A percentile compares a stretch with the other conserved stretches of the same genome.
phyloP scores from a whole-genome alignment of 2,329 filamentous ascomycete species.

The Aspergillus sp. region DNA sequence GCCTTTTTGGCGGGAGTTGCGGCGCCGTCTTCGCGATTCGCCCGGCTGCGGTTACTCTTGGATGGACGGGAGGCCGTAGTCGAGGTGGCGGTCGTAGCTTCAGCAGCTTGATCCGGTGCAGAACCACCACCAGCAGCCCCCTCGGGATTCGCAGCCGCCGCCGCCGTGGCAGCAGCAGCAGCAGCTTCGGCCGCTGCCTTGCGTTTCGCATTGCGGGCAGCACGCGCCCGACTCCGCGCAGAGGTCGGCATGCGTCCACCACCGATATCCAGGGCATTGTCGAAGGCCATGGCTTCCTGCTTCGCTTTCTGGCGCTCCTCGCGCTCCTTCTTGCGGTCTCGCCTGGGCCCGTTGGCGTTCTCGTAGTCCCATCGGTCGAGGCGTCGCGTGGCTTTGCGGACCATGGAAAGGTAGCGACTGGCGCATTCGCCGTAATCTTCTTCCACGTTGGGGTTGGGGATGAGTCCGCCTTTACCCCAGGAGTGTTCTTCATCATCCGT shows the following conservation, averaged over 20 bases:
- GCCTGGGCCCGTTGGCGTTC: conserved; percentile 30
- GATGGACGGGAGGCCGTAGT: not conserved
- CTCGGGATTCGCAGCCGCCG: conserved; percentile 5
- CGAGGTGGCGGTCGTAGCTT: not conserved
- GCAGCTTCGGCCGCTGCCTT: conserved; percentile 19
- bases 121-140: not conserved
- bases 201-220: conserved; percentile 22
- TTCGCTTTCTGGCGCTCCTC: conserved; percentile 31
- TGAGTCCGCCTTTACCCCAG: conserved; percentile 37
- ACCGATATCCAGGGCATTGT: conserved; percentile 8
- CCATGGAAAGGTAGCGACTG: conserved; percentile 36
- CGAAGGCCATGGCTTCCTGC: conserved; percentile 15
- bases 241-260: conserved; percentile 11
- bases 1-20: not conserved
- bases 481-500: conserved; percentile 38
- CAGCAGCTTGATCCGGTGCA: not conserved
- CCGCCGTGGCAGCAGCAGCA: conserved; percentile 15
- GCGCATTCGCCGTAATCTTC: conserved; percentile 43
- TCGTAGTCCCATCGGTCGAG: conserved; percentile 41
- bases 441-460: conserved; percentile 34
- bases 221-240: conserved; percentile 15
- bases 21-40: conserved; percentile 10
- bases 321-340: conserved; percentile 29
- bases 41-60: conserved; percentile 19
- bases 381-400: conserved; percentile 36